Conservation (phyloP, 441 rosid genomes). For the Adansonia rubrostipa region DNA sequence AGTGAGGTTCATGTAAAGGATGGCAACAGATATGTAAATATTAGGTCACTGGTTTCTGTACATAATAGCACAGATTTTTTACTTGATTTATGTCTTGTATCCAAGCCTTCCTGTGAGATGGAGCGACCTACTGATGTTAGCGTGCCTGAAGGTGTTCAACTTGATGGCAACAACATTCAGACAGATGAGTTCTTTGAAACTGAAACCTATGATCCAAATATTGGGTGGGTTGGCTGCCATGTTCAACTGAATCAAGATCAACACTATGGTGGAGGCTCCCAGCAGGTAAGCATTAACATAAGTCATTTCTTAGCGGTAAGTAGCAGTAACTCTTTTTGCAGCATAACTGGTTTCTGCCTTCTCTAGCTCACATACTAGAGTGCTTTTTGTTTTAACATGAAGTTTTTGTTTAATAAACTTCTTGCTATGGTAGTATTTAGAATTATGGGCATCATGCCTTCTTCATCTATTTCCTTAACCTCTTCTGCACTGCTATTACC, state of each 20-base stretch:
- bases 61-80: constrained; percentile 68
- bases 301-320: constrained; percentile 9
- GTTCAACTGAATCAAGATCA: constrained; percentile 34
- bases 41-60: constrained; percentile 88
- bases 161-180: constrained; percentile 39
- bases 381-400: background rate
- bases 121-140: constrained; percentile 36
- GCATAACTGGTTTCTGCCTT: constrained; percentile 9
- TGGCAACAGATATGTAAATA: constrained; percentile 84
- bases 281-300: constrained; percentile 40
- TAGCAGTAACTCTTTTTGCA: background rate
- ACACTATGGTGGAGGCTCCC: constrained; percentile 31
- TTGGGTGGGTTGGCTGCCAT: constrained; percentile 62
- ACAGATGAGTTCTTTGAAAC: constrained; percentile 61
- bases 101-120: constrained; percentile 47
- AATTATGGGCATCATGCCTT: constrained; percentile 5
- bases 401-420: constrained; percentile 1
- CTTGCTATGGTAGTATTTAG: constrained; percentile 7
- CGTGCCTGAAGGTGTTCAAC: constrained; percentile 39
- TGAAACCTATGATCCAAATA: constrained; percentile 48
- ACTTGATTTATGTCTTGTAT: constrained; percentile 72
- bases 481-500: background rate
- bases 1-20: constrained; percentile 92
- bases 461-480: constrained; percentile 1
- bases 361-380: background rate